A percentile compares a stretch with the other conserved stretches of the same genome.
These are phyloP conservation scores for Macrophomina phaseolina DNA, from an alignment of 2,329 filamentous ascomycete species.

Conservation along the genomic window DNA sequence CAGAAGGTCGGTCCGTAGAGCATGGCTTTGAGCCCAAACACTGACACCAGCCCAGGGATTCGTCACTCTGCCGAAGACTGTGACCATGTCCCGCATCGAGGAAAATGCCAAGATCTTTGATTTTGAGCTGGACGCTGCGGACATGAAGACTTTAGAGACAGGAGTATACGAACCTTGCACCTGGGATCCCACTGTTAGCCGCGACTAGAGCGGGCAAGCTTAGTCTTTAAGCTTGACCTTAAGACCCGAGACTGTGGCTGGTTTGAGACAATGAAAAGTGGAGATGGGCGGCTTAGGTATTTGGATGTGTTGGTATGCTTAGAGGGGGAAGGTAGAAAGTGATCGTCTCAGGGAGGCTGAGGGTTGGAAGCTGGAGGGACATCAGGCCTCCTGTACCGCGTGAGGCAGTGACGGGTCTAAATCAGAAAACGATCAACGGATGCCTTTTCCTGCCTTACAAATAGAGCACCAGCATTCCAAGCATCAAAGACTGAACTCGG, in stretches of 20 bases:
- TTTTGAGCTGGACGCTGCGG: slow-evolving; percentile 63
- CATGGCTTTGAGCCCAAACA: background rate
- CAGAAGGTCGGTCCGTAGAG: slow-evolving; percentile 54
- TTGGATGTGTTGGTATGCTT: background rate
- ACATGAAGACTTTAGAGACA: slow-evolving; percentile 63
- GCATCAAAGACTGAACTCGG: background rate
- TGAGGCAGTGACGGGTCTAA: background rate
- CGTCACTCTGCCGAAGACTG: slow-evolving; percentile 67
- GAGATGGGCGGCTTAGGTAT: background rate
- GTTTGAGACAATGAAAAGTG: background rate
- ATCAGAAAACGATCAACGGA: background rate
- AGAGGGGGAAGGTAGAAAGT: background rate
- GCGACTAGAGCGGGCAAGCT: slow-evolving; percentile 33
- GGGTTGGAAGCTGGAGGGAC: too few relatives aligned
- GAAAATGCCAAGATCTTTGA: slow-evolving; percentile 66
- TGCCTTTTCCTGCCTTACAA: background rate
- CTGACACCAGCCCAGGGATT: slow-evolving; percentile 54
- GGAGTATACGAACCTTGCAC: slow-evolving; percentile 62
- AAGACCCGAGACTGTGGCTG: background rate
- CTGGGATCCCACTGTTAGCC: slow-evolving; percentile 62
- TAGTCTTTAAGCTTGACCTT: slow-evolving; percentile 1
- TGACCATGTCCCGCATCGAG: slow-evolving; percentile 63
- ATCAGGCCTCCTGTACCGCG: background rate
- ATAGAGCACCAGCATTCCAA: background rate
- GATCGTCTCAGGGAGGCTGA: background rate